Evolutionary conservation across 108 stramenopile species (phyloP).

Genomic region (Stephanodiscus minutulus): DNA sequence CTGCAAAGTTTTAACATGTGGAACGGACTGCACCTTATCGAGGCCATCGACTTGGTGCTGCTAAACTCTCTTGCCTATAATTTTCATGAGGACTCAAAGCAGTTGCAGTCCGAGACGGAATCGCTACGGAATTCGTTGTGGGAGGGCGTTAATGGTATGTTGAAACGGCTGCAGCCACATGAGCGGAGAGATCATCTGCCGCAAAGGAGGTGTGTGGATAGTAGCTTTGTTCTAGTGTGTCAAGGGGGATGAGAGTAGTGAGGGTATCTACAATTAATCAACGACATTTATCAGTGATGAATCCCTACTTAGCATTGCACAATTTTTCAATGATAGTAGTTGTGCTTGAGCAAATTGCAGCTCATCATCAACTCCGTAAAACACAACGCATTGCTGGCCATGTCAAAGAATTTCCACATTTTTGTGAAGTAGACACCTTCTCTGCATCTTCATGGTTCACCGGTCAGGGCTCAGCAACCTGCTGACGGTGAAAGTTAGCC

Average conservation of each 20-base stretch:
- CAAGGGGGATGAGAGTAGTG: background rate
- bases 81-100: conserved; percentile 33
- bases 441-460: too few species aligned
- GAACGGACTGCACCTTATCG: conserved; percentile 61
- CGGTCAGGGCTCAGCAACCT: too few species aligned
- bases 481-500: too few species aligned
- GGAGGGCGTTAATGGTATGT: conserved; percentile 55
- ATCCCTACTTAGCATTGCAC: too few species aligned
- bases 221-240: conserved; percentile 16
- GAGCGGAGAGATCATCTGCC: conserved; percentile 17
- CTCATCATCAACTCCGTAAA: too few species aligned
- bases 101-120: conserved; percentile 51
- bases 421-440: too few species aligned
- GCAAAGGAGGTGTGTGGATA: conserved; percentile 2
- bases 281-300: too few species aligned
- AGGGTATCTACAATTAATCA: background rate
- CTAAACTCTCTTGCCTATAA: conserved; percentile 69
- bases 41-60: conserved; percentile 74
- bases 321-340: too few species aligned
- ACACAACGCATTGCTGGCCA: too few species aligned
- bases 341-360: too few species aligned
- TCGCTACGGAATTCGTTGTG: conserved; percentile 57
- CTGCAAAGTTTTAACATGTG: conserved; percentile 69
- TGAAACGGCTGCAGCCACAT: conserved; percentile 19
- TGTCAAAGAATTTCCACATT: too few species aligned